Evolutionary conservation across 176 grass and related monocot species (phyloP).

Genomic region (Paspalum vaginatum): DNA sequence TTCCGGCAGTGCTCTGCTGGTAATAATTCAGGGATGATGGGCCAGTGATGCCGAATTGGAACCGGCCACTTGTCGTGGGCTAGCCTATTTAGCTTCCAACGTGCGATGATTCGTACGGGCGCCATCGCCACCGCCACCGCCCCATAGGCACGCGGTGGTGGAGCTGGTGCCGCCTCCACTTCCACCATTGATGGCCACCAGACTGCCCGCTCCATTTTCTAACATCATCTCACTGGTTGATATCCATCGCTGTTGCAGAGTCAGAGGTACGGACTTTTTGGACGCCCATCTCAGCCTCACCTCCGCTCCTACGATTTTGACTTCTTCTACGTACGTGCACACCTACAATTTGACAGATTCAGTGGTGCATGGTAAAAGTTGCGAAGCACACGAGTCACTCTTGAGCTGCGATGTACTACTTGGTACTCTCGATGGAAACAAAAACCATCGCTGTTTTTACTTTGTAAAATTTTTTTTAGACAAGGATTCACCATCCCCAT

Average conservation of each 20-base stretch:
- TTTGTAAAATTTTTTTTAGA: too few species aligned
- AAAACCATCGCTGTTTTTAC: too few species aligned
- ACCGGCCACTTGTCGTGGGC: background rate
- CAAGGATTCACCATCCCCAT: too few species aligned
- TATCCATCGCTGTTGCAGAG: background rate
- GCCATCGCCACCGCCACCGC: background rate
- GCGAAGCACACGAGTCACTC: too few species aligned
- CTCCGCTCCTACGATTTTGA: too few species aligned
- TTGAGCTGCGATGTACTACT: too few species aligned
- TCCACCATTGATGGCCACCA: slow-evolving; percentile 25
- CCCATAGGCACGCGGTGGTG: background rate
- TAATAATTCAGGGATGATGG: background rate
- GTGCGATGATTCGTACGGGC: slow-evolving; percentile 3
- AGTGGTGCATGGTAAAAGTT: too few species aligned
- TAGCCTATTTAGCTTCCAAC: background rate
- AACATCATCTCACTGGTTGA: background rate
- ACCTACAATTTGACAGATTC: too few species aligned
- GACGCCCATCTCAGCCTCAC: too few species aligned
- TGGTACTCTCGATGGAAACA: too few species aligned
- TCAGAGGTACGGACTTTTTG: background rate
- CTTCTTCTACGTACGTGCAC: too few species aligned
- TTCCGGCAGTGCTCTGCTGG: background rate
- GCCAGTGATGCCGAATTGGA: background rate
- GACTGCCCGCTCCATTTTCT: background rate
- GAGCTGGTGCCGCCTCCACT: slow-evolving; percentile 8